phyloP scores from a whole-genome alignment of 2,329 filamentous ascomycete genomes.

The Penicillium concentricum region DNA sequence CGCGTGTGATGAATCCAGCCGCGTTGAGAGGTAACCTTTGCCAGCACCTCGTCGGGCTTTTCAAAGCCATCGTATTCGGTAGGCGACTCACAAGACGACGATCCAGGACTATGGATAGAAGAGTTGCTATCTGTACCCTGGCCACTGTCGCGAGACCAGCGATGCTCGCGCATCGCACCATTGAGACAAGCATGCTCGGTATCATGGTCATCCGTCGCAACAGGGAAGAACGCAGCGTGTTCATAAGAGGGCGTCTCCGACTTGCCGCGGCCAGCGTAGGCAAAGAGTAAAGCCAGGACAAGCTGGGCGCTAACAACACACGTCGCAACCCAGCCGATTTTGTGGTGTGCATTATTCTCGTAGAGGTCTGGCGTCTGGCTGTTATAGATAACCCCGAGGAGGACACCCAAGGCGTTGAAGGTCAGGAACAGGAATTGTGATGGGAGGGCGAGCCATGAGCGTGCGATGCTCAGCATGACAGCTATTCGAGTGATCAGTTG shows the following conservation, averaged over 20 bases:
- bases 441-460: constrained; percentile 70
- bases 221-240: constrained; percentile 60
- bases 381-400: constrained; percentile 72
- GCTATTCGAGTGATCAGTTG: constrained; percentile 48
- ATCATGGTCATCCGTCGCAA: constrained; percentile 57
- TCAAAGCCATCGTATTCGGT: constrained; percentile 52
- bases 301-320: constrained; percentile 70
- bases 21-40: constrained; percentile 33
- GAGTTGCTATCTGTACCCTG: constrained; percentile 71
- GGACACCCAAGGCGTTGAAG: constrained; percentile 62
- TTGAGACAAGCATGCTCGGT: constrained; percentile 39
- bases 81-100: constrained; percentile 54
- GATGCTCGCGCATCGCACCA: constrained; percentile 45
- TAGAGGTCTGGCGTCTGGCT: constrained; percentile 81
- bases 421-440: constrained; percentile 67
- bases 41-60: constrained; percentile 46
- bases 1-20: constrained; percentile 49
- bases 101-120: constrained; percentile 66
- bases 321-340: constrained; percentile 80
- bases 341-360: constrained; percentile 82
- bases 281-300: constrained; percentile 64
- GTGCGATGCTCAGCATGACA: constrained; percentile 81
- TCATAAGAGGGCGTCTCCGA: constrained; percentile 44
- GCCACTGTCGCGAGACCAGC: constrained; percentile 69
- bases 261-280: constrained; percentile 54